phyloP scores from a whole-genome alignment of 163 green algal species.

The Coccomyxa subellipsoidea region DNA sequence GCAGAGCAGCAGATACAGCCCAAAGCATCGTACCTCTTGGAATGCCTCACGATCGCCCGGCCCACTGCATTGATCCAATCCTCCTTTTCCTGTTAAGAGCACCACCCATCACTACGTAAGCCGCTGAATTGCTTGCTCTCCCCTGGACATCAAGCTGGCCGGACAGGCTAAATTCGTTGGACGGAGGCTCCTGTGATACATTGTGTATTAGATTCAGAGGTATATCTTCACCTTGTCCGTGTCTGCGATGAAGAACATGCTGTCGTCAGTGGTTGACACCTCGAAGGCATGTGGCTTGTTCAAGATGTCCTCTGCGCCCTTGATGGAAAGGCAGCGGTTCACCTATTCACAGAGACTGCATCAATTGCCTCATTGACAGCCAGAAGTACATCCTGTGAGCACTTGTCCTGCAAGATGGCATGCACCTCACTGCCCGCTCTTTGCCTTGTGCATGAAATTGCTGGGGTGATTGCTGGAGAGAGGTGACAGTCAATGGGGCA shows the following conservation, averaged over 20 bases:
- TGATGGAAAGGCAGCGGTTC: constrained; percentile 95
- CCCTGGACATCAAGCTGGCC: no score
- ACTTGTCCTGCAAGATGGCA: no score
- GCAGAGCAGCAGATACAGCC: background rate
- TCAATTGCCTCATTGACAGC: background rate
- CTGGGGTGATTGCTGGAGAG: no score
- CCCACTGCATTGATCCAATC: constrained; percentile 99
- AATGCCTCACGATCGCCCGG: constrained; percentile 92
- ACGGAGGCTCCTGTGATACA: no score
- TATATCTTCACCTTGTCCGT: constrained; percentile 74
- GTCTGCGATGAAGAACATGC: constrained; percentile 97
- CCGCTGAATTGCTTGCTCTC: no score
- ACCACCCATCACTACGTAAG: background rate
- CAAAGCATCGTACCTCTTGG: constrained; percentile 49
- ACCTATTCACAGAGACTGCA: constrained; percentile 49
- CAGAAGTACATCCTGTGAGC: no score
- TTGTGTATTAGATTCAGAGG: constrained; percentile 1
- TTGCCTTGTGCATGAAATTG: no score
- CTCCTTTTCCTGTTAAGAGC: constrained; percentile 89
- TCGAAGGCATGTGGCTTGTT: constrained; percentile 97
- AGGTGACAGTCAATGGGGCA: no score
- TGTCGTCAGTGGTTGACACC: constrained; percentile 82
- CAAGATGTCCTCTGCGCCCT: constrained; percentile 93
- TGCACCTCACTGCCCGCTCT: no score
- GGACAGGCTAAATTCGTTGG: no score